Percentiles rank a stretch among this genome's conserved stretches.
phyloP scores from a whole-genome alignment of 2,329 filamentous ascomycete species.

The Colletotrichum somersetense region DNA sequence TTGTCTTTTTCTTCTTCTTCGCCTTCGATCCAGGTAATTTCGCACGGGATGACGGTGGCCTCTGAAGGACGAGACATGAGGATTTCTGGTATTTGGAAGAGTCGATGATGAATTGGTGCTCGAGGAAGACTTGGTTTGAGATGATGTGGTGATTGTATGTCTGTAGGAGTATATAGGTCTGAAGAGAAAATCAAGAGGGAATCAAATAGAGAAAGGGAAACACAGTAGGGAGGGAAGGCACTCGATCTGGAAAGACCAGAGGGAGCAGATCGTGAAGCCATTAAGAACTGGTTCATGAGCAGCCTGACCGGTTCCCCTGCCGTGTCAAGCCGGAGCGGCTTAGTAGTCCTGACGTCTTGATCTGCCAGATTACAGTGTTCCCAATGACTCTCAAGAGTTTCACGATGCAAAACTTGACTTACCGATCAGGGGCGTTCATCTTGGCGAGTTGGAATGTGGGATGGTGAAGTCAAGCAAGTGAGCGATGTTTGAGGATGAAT shows the following conservation, averaged over 20 bases:
- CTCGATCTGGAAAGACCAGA: neutral
- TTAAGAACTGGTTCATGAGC: neutral
- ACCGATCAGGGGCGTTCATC: constrained; percentile 35
- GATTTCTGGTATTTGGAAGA: neutral
- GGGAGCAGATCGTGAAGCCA: neutral
- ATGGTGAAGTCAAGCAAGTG: neutral
- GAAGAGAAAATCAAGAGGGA: neutral
- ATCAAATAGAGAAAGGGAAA: neutral
- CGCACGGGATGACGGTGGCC: constrained; percentile 3
- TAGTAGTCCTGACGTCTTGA: neutral
- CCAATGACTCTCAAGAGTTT: neutral
- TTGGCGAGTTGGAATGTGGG: neutral
- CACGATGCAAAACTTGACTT: neutral
- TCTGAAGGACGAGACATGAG: neutral
- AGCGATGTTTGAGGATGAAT: neutral
- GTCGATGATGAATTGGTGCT: neutral
- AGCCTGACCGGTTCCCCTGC: neutral
- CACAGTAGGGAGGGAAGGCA: neutral
- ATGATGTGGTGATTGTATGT: neutral
- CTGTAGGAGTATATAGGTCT: neutral
- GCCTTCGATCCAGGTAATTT: neutral
- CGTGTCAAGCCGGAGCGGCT: neutral
- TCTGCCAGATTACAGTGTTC: neutral
- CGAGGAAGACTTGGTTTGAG: neutral
- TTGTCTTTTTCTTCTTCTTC: neutral